phyloP scores from a whole-genome alignment of 768 basidiomycete species.

The Lactarius pseudohatsudake region DNA sequence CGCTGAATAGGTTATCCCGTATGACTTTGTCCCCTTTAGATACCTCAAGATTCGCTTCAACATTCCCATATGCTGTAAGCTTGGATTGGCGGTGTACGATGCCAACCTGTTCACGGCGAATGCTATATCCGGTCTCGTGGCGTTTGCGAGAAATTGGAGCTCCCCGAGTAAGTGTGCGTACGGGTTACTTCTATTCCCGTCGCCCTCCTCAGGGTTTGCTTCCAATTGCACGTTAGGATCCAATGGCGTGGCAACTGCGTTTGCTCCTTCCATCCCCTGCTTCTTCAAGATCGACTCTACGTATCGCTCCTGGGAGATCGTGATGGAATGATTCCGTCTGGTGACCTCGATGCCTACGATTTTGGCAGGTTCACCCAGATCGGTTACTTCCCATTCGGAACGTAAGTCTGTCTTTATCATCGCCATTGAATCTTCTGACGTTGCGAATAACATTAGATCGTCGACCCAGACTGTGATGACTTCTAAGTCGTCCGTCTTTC shows the following conservation, averaged over 20 bases:
- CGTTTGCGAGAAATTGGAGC: not conserved
- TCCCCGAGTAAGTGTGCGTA: not conserved
- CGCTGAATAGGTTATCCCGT: not conserved
- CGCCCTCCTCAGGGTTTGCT: not conserved
- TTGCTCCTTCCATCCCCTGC: not conserved
- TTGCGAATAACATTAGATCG: not conserved
- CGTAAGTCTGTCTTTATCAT: too few relatives aligned
- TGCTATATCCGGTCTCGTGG: not conserved
- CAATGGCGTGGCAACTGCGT: not conserved
- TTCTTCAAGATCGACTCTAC: not conserved
- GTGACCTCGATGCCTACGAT: too few relatives aligned
- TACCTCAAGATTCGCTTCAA: not conserved
- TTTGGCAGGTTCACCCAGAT: too few relatives aligned
- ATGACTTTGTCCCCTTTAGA: not conserved
- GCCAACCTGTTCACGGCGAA: not conserved
- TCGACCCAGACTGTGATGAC: not conserved
- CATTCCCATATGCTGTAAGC: not conserved
- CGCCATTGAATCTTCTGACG: not conserved
- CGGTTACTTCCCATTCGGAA: too few relatives aligned
- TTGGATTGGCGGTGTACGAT: not conserved
- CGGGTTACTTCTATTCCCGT: not conserved
- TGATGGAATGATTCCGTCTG: too few relatives aligned
- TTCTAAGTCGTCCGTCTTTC: not conserved
- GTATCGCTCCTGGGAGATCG: too few relatives aligned
- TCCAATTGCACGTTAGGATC: not conserved